phyloP scores from a whole-genome alignment of 371 early-diverging fungal genomes.

The Mucor racemosus region DNA sequence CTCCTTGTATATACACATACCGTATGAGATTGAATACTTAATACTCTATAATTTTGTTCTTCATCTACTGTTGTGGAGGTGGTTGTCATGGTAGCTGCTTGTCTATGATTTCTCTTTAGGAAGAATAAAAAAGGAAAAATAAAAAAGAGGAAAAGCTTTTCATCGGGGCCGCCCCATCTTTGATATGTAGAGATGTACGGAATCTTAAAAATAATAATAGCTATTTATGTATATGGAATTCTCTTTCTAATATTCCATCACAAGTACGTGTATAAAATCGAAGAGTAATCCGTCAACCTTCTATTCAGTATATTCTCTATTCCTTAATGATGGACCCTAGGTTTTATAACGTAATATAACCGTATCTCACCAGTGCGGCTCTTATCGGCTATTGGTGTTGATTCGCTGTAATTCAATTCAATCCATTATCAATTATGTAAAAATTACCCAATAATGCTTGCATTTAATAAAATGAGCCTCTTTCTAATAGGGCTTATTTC shows the following conservation, averaged over 20 bases:
- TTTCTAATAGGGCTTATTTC: too few species aligned
- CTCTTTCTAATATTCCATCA: not conserved
- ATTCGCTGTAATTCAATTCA: too few species aligned
- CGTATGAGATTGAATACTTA: constrained; percentile 92
- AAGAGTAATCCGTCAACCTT: not conserved
- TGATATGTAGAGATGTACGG: not conserved
- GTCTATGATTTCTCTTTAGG: not conserved
- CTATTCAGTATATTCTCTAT: not conserved
- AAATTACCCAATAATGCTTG: too few species aligned
- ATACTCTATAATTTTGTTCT: constrained; percentile 57
- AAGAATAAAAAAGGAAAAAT: not conserved
- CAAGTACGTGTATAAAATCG: not conserved
- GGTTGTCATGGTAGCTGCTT: not conserved
- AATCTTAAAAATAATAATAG: too few species aligned
- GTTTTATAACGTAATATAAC: too few species aligned
- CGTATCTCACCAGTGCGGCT: too few species aligned
- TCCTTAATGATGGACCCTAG: not conserved
- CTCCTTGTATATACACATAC: constrained; percentile 41
- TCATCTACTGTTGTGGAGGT: not conserved
- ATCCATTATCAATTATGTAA: too few species aligned
- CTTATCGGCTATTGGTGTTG: too few species aligned
- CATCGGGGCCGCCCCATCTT: not conserved
- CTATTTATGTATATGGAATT: too few species aligned
- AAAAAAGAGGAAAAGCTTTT: not conserved
- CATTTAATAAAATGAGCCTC: too few species aligned